phyloP scores from a whole-genome alignment of 768 basidiomycete genomes.

The Hygrophorus pudorinus region DNA sequence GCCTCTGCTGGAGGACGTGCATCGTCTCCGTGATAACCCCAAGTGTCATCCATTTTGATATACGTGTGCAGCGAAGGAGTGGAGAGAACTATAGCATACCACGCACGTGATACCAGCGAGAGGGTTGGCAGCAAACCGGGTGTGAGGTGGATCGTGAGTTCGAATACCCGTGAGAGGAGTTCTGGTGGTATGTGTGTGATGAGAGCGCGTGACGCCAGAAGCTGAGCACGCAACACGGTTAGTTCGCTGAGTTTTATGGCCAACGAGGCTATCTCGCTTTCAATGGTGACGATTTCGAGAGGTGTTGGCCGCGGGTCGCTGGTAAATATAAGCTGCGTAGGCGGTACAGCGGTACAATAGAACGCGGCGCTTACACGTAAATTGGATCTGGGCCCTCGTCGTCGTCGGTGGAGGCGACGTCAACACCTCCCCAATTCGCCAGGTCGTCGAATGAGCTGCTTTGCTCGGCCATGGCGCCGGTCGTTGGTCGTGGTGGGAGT shows the following conservation, averaged over 20 bases:
- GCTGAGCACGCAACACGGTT: not conserved
- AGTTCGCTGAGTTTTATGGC: not conserved
- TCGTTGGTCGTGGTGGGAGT: not conserved
- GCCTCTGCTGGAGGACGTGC: not conserved
- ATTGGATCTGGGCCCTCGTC: not conserved
- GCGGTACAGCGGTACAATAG: too few relatives aligned
- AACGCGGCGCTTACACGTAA: not conserved
- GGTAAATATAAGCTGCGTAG: not conserved
- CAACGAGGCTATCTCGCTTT: not conserved
- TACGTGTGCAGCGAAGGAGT: conserved; percentile 4
- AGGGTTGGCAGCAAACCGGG: not conserved
- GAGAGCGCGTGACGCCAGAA: conserved; percentile 1
- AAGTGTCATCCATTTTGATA: conserved; percentile 5
- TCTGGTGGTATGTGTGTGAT: conserved; percentile 3
- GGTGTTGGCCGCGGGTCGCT: conserved; percentile 4
- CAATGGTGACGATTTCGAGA: not conserved
- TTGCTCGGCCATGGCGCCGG: not conserved
- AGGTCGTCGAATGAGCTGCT: conserved; percentile 1
- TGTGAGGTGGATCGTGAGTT: not conserved
- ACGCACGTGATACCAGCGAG: conserved; percentile 1
- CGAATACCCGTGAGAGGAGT: conserved; percentile 5
- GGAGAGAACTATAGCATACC: conserved; percentile 3
- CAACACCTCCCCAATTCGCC: conserved; percentile 1
- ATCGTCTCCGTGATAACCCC: conserved; percentile 3
- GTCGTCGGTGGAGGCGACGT: not conserved